Evolutionary conservation across 352 stramenopile species (phyloP).

Genomic region (Peronospora tabacina): DNA sequence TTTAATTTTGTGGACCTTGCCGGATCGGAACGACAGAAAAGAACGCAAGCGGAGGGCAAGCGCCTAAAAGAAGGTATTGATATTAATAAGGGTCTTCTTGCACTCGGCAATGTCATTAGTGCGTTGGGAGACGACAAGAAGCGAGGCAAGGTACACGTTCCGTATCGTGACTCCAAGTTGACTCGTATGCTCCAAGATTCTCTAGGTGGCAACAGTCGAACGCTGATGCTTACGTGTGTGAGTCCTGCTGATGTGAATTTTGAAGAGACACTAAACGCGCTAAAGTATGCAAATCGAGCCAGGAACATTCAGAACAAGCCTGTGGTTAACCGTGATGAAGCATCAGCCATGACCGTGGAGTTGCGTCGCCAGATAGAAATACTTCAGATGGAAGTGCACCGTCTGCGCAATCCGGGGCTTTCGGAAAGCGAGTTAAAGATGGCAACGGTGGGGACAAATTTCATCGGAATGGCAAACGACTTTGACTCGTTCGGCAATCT

Average conservation of each 20-base stretch:
- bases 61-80: slow-evolving; percentile 94
- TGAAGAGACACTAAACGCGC: slow-evolving; percentile 87
- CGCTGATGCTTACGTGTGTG: slow-evolving; percentile 89
- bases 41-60: slow-evolving; percentile 89
- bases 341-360: slow-evolving; percentile 61
- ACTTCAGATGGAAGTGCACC: slow-evolving; percentile 77
- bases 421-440: slow-evolving; percentile 75
- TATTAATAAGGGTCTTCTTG: slow-evolving; percentile 97
- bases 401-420: slow-evolving; percentile 69
- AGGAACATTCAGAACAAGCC: slow-evolving; percentile 88
- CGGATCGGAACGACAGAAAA: slow-evolving; percentile 91
- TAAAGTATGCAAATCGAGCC: slow-evolving; percentile 89
- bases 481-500: slow-evolving; percentile 74
- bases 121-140: slow-evolving; percentile 90
- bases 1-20: slow-evolving; percentile 91
- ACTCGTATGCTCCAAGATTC: slow-evolving; percentile 91
- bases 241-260: slow-evolving; percentile 88
- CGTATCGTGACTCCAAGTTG: slow-evolving; percentile 92
- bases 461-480: slow-evolving; percentile 61
- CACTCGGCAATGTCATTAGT: slow-evolving; percentile 97
- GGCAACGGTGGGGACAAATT: slow-evolving; percentile 43
- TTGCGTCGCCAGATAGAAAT: slow-evolving; percentile 70
- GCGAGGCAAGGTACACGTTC: slow-evolving; percentile 87
- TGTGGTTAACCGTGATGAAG: slow-evolving; percentile 79
- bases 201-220: slow-evolving; percentile 88